Base-by-base conservation (phyloP, 2,329 filamentous ascomycete species). In the Ceratocystis diversiconidia region DNA sequence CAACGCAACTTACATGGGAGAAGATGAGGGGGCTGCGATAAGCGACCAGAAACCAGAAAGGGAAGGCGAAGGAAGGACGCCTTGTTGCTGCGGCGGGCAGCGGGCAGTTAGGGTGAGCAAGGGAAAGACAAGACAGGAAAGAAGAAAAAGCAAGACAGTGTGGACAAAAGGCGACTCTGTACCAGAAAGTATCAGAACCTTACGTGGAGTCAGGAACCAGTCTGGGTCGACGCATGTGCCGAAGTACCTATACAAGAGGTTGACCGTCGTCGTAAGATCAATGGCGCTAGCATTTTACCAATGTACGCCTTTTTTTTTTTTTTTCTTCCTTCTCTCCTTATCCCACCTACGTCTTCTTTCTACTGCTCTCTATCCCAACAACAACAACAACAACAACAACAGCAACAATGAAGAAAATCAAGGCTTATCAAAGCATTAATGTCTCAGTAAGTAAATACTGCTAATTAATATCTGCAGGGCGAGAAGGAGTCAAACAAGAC, bases 21-120 rank as follows among this genome's bases (percentile, higher is more conserved):
- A 41, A 41, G 36, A 41, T 15, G 61, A 62, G 61, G 59, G 44
- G 61, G 41, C 22, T 57, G 52, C 41, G 61, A 62, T 62, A 62
- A 25, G 59, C 15, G 15, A 25, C 59, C 41, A 61, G 32, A 61
- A 44, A 60, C 19, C 19, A 28, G 30, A 52, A 25, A 25, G 22
- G 30, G 59, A 22, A 36, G 41, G 41, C 30, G 59, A 61, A 61
- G 59, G 32, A 32, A 41, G 59, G 59, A 41, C 7, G 59, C 59
- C 59, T 44, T 61, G 59, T 61, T 61, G 30, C 59, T 61, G 59
- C 59, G 59, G 59, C 32, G 32, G 32, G n/a, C 48, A 52, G 22
- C n/a, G 22, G 48, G 2, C 36, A 41, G 10, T 41, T 41, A 12
- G 10, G 36, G 32, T 10, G 36, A 41, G 36, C 3, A 41, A 25